Conservation (phyloP, 805 yeast species). For the Kodamaea restingae region DNA sequence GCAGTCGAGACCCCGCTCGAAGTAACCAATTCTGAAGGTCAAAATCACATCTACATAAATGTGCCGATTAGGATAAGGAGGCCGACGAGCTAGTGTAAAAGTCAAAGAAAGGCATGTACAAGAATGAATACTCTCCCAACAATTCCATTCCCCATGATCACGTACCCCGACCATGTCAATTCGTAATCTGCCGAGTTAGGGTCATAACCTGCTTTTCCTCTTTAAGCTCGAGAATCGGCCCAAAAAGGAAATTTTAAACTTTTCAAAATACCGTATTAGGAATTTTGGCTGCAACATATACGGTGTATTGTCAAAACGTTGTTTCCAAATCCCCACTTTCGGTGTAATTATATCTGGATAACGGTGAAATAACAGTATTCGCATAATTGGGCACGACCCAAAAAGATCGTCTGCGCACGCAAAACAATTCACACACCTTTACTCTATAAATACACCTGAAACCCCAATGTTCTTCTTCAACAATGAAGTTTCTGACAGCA, state of each 20-base stretch:
- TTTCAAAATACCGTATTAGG: not conserved
- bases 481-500: constrained; percentile 1
- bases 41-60: not conserved
- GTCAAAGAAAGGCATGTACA: no score
- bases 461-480: not conserved
- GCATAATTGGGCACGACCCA: no score
- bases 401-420: no score
- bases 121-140: no score
- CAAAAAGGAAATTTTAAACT: not conserved
- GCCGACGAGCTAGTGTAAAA: no score
- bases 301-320: not conserved
- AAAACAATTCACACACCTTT: not conserved
- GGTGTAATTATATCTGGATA: not conserved
- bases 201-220: not conserved
- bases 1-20: not conserved
- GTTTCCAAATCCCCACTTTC: not conserved
- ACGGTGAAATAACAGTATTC: no score
- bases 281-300: constrained; percentile 1
- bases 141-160: no score
- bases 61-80: no score
- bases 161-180: no score
- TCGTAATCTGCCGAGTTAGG: not conserved
- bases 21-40: no score
- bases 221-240: not conserved
- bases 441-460: not conserved